These are phyloP conservation scores for Crotalaria pallida DNA, from an alignment of 306 rosid species.

Conservation along the genomic window DNA sequence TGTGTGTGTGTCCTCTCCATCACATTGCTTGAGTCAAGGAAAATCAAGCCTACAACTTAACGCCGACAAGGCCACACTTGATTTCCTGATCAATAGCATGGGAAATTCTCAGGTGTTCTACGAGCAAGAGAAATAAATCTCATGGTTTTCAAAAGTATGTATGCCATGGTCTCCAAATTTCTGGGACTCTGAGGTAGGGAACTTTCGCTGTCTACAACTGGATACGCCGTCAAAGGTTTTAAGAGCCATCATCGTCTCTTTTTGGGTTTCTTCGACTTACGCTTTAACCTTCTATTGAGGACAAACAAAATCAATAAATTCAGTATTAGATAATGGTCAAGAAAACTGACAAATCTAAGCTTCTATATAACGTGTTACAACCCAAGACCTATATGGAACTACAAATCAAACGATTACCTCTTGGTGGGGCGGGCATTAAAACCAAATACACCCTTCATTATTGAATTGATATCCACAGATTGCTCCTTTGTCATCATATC, in stretches of 20 bases:
- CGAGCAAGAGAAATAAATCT: background rate
- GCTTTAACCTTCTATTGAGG: conserved; percentile 45
- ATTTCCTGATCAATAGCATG: background rate
- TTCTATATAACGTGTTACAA: background rate
- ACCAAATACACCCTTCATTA: conserved; percentile 90
- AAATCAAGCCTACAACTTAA: background rate
- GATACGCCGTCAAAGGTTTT: background rate
- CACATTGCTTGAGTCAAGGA: background rate
- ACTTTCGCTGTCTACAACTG: conserved; percentile 12
- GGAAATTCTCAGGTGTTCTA: background rate
- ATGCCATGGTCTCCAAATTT: background rate
- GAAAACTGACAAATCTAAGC: background rate
- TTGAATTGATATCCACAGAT: conserved; percentile 74
- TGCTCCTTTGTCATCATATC: conserved; percentile 73
- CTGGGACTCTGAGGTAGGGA: background rate
- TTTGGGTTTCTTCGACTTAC: conserved; percentile 47
- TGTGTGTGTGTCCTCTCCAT: background rate
- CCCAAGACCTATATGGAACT: background rate
- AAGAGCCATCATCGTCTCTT: conserved; percentile 35
- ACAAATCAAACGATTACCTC: conserved; percentile 43
- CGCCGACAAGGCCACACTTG: background rate
- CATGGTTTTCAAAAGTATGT: background rate
- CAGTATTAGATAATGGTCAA: too few relatives aligned
- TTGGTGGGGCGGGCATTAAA: conserved; percentile 40
- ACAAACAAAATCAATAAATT: conserved; percentile 16